Base-by-base conservation (phyloP, 192 early-diverging fungal species). In the Linnemannia zychae region DNA sequence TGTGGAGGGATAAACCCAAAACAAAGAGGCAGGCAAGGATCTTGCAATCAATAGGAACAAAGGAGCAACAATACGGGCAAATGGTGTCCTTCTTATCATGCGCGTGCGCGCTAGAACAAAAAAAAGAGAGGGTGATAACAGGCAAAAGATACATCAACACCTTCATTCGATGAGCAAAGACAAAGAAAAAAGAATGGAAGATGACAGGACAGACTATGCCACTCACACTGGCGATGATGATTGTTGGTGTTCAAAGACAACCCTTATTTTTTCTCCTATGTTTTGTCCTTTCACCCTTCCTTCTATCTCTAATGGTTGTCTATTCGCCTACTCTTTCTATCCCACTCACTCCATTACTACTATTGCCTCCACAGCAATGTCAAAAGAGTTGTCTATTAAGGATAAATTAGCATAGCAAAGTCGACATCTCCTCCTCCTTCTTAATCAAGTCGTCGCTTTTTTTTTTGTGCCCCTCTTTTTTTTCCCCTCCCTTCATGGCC, bases 351-450 rank as follows among this genome's bases (percentile, higher is more conserved):
- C 40, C 40, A n/a, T n/a, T 44, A 44, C 50, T 52, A n/a, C 50
- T 52, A 16, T 52, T 22, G 48, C 40, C 40, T 44, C 22, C 22
- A 53, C 40, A n/a, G n/a, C n/a, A n/a, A n/a, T n/a, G n/a, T n/a
- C n/a, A n/a, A n/a, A n/a, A n/a, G n/a, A 44, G 40, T 6, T 9
- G 40, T 44, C 40, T 44, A 44, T 24, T 6, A 60, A 24, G 4
- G 53, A 24, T 24, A 60, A 60, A 60, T 24, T 28, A 60, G 53
- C 53, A 60, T 60, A 60, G 53, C n/a, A 60, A 60, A 49, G 48
- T 49, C 48, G 17, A 49, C 1, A 2, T 15, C 48, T 63, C 20
- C n/a, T 63, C 28, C 57, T 63, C 57, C 57, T 28, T 57, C n/a
- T 57, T 24, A 16, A 24, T 31, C 57, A 11, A 63, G 57, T 44